phyloP scores from a whole-genome alignment of 257 asterid species.

The Nemophila menziesii region DNA sequence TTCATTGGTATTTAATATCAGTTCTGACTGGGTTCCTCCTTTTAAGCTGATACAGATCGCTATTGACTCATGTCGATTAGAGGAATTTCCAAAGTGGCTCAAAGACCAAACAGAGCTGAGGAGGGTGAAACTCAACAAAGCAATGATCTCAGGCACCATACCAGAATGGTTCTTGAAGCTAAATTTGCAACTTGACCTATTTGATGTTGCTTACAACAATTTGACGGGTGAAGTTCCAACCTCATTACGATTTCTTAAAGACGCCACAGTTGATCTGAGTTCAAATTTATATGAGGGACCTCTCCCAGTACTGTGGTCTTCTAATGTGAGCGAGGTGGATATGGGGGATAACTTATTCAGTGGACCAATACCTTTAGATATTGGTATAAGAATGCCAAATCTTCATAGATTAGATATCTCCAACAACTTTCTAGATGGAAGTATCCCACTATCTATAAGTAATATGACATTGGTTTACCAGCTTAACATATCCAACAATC shows the following conservation, averaged over 20 bases:
- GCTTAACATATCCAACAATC: conserved; percentile 17
- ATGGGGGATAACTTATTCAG: conserved; percentile 21
- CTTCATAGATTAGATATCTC: conserved; percentile 19
- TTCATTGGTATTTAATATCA: conserved; percentile 10
- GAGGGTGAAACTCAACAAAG: conserved; percentile 6
- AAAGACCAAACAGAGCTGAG: conserved; percentile 12
- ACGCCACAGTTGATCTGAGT: conserved; percentile 17
- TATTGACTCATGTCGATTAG: no score
- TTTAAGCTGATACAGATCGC: conserved; percentile 16
- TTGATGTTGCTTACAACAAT: no score
- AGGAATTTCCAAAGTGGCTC: conserved; percentile 20
- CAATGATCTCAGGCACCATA: conserved; percentile 11
- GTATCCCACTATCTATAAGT: conserved; percentile 18
- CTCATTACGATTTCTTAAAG: neutral
- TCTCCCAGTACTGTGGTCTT: conserved; percentile 28
- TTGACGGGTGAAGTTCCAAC: conserved; percentile 24
- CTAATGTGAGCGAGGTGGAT: conserved; percentile 15
- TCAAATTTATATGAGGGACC: conserved; percentile 17
- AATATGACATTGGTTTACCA: conserved; percentile 12
- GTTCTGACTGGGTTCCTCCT: conserved; percentile 17
- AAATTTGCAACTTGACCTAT: neutral
- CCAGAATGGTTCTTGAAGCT: conserved; percentile 24
- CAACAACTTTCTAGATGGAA: conserved; percentile 15
- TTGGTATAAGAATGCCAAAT: conserved; percentile 15
- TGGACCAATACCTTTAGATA: conserved; percentile 22